Conservation (phyloP, 371 early-diverging fungal genomes). For the Funneliformis caledonium region DNA sequence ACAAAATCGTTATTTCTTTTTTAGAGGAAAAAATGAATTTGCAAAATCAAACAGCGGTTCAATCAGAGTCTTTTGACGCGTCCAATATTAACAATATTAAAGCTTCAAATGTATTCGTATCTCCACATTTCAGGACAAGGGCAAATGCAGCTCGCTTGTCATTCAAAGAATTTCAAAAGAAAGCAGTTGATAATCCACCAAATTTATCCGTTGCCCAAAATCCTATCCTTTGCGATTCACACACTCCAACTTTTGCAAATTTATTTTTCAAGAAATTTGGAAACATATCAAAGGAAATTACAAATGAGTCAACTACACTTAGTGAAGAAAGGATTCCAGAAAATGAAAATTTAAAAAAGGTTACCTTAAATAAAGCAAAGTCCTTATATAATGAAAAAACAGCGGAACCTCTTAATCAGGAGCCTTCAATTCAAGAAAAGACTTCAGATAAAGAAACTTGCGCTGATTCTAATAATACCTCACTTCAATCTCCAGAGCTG, state of each 20-base stretch:
- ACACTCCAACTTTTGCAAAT: not conserved
- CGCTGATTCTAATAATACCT: not conserved
- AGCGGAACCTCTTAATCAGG: not conserved
- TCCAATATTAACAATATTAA: not conserved
- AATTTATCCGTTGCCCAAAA: not conserved
- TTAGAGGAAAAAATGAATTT: not conserved
- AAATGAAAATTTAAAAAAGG: not conserved
- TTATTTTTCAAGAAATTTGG: not conserved
- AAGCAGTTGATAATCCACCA: not conserved
- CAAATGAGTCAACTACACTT: not conserved
- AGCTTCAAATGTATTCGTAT: constrained; percentile 20
- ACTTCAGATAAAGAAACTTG: not conserved
- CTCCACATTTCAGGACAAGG: constrained; percentile 33
- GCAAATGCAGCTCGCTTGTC: constrained; percentile 13
- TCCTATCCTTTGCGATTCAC: too few relatives aligned
- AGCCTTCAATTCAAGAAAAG: not conserved
- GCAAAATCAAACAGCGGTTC: not conserved
- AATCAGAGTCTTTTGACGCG: not conserved
- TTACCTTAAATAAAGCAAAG: not conserved
- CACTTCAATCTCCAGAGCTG: not conserved
- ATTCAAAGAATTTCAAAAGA: constrained; percentile 37
- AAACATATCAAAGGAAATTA: not conserved
- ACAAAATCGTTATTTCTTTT: not conserved
- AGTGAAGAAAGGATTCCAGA: not conserved
- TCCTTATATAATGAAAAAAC: not conserved